Percentiles rank a stretch among this genome's conserved stretches.
phyloP scores from a whole-genome alignment of 305 asterid species.

The Solanum hybrid region DNA sequence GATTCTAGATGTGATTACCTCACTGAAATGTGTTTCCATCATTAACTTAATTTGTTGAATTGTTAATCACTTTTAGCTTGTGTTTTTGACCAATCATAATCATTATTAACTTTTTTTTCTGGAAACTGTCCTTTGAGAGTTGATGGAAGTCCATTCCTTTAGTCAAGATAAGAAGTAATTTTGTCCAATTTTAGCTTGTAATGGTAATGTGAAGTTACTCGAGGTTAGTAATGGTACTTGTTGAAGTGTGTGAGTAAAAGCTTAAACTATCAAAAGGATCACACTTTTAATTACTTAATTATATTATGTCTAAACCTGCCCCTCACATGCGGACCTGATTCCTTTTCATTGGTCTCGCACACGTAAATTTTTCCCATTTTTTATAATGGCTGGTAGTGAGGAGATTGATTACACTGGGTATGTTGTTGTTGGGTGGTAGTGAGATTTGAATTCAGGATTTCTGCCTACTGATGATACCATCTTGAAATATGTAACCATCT shows the following conservation, averaged over 20 bases:
- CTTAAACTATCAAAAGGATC: neutral
- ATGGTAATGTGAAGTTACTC: neutral
- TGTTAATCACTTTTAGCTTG: neutral
- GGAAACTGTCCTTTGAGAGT: neutral
- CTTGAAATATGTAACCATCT: neutral
- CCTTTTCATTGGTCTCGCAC: neutral
- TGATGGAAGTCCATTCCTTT: neutral
- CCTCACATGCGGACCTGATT: neutral
- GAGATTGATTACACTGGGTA: neutral
- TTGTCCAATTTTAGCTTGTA: neutral
- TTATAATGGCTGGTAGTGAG: neutral
- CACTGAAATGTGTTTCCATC: neutral
- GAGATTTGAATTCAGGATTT: neutral
- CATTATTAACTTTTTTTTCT: neutral
- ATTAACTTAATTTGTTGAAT: neutral
- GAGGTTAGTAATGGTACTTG: neutral
- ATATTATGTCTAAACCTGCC: neutral
- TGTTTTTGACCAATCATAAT: neutral
- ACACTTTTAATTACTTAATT: neutral
- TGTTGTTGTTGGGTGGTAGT: neutral
- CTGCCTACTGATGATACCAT: neutral
- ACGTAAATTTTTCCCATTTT: neutral
- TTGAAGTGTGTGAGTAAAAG: neutral
- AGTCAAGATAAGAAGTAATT: slow-evolving; percentile 1
- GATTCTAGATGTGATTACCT: neutral